Evolutionary conservation across 768 basidiomycete genomes (phyloP), one percentile per base, ranked within the genome.

Genomic region (Coprinopsis strossmayeri): DNA sequence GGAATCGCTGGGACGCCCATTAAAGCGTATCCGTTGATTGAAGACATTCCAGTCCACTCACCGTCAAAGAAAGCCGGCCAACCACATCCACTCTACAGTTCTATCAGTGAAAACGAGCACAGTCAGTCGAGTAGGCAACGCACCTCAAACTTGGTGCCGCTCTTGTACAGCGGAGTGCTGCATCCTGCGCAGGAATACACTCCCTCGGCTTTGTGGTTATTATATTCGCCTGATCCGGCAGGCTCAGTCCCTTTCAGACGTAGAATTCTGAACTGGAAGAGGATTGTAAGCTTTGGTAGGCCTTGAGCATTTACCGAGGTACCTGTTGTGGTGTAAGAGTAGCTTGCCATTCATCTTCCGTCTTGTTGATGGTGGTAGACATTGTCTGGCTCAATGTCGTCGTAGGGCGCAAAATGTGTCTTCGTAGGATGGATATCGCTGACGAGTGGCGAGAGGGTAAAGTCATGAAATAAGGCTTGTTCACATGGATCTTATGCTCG

Each of bases 61-160:
- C 87, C 87, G 61, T 95, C 93, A 61, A 86, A 97, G 76, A 96
- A 97, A 1, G 93, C 91, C n/a, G 94, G 93, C 93, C 93, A 97
- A 20, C 93, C 93, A 59, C 91, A 95, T 5, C 91, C 91, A 50
- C 89, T 92, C 76, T 76, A 46, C 39, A 37, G n/a, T n/a, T n/a
- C n/a, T n/a, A n/a, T n/a, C n/a, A n/a, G n/a, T 28, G 4, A 26
- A 3, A 54, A 18, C 32, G 7, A 26, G 35, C 48, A 13, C 25
- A 34, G 43, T 27, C 7, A 39, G 35, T 37, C 44, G 45, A 25
- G n/a, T 21, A 32, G 40, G 32, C 15, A n/a, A 60, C 70, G 25
- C 34, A 77, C 76, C 57, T 86, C 76, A 67, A 95, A 96, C 68
- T 96, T 96, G 55, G 91, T 92, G 23, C 72, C 73, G 59, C 87